Base-by-base conservation (phyloP, 2,329 filamentous ascomycete genomes). In the Salinomyces thailandicus region DNA sequence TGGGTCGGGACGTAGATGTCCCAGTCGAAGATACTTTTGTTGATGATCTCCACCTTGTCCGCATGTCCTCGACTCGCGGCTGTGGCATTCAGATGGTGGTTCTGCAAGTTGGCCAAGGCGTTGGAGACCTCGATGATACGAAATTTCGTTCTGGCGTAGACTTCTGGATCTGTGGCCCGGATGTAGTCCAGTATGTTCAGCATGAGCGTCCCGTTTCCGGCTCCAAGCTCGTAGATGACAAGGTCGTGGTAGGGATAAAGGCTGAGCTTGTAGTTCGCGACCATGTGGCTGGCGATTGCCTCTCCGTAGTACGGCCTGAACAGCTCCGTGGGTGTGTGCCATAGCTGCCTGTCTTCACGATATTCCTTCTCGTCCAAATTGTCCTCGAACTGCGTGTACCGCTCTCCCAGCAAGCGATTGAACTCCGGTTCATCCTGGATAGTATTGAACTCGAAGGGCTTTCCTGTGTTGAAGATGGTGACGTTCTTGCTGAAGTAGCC, bases 201-300 rank as follows among this genome's bases (percentile, higher is more conserved):
- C 91, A 98, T 98, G 57, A 98, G 74, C 0, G 93, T 98, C 44
- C 91, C 91, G 53, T 94, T 89, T 51, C 91, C 91, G 26, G 91
- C 91, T 35, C 91, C 91, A 82, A 98, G 93, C 61, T 98, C 91
- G 72, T 95, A 98, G 60, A 98, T 93, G 52, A 93, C 84, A 35
- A 98, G 74, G 62, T 98, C 91, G 62, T 95, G 80, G 67, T 96
- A 95, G 2, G 91, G 91, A 59, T 91, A 96, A 38, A 85, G 76
- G 30, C 84, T 85, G 58, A 95, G 76, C 58, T 91, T 86, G 72
- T 98, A 98, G 66, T 98, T 95, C 48, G 85, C 80, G 48, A 96
- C 79, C 30, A 98, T 75, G 60, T 96, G 95, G 14, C 89, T 80
- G n/a, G 89, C 91, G 49, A 98, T 85, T 20, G 91, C 85, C 68